phyloP scores from a whole-genome alignment of 306 rosid genomes.

The Fragaria vesca region DNA sequence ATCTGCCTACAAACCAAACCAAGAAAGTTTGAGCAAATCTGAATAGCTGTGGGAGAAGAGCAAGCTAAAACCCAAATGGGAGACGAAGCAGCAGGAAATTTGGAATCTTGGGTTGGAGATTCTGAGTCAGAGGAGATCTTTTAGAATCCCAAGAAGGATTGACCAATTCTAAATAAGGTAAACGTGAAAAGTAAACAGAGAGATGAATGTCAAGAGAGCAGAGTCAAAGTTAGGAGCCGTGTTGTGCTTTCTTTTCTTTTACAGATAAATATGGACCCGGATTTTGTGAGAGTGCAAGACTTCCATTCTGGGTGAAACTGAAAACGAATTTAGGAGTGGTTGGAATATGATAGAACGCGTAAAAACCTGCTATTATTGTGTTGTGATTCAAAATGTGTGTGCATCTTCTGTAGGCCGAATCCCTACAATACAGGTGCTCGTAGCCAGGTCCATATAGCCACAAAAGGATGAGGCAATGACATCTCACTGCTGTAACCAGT shows the following conservation, averaged over 20 bases:
- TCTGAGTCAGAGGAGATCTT: conserved; percentile 8
- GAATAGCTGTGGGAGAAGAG: background rate
- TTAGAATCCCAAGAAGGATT: background rate
- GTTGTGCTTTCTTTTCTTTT: background rate
- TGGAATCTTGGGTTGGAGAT: conserved; percentile 17
- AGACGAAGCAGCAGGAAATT: background rate
- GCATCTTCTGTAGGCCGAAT: background rate
- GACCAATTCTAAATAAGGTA: background rate
- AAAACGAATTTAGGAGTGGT: background rate
- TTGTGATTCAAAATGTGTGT: background rate
- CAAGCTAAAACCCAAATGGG: background rate
- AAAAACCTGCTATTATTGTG: background rate
- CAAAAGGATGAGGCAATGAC: too few species aligned
- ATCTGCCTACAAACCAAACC: background rate
- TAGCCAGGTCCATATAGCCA: too few species aligned
- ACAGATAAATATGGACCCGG: background rate
- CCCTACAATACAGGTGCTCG: background rate
- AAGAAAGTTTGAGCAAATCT: background rate
- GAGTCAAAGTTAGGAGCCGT: background rate
- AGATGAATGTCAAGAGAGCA: background rate
- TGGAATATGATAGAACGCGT: background rate
- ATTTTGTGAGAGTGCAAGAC: too few species aligned
- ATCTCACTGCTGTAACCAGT: too few species aligned
- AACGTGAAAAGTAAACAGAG: background rate
- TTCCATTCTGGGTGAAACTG: background rate